Evolutionary conservation across 139 green algal species (phyloP).

Genomic region (Cymbomonas tetramitiformis): DNA sequence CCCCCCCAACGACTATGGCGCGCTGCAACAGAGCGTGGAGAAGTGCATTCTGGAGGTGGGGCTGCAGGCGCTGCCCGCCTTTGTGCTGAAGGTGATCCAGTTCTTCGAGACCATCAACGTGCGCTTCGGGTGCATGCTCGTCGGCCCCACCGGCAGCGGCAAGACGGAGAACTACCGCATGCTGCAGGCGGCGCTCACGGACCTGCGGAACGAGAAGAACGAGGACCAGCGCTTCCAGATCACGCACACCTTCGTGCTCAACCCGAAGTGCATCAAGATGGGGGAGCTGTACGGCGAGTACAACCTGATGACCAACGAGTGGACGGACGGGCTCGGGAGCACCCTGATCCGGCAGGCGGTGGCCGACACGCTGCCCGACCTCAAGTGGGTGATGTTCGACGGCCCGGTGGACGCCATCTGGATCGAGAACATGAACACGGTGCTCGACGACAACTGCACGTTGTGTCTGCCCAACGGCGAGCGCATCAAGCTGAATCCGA

Average conservation of each 20-base stretch:
- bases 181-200: constrained; percentile 46
- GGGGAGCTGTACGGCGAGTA: constrained; percentile 79
- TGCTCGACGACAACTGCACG: constrained; percentile 70
- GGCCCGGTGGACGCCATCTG: constrained; percentile 65
- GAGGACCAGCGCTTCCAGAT: constrained; percentile 27
- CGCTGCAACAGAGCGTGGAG: constrained; percentile 45
- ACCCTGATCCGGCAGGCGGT: constrained; percentile 58
- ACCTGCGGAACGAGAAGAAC: constrained; percentile 35
- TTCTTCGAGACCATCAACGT: constrained; percentile 72
- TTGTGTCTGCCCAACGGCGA: constrained; percentile 69
- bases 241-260: constrained; percentile 42
- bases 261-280: constrained; percentile 80
- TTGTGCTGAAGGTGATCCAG: constrained; percentile 67
- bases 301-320: constrained; percentile 68
- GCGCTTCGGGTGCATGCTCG: constrained; percentile 69
- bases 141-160: constrained; percentile 52
- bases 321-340: constrained; percentile 57
- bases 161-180: constrained; percentile 55
- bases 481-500: constrained; percentile 64
- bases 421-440: constrained; percentile 71
- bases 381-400: constrained; percentile 70
- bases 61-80: constrained; percentile 40
- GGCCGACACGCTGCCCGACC: constrained; percentile 42
- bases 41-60: constrained; percentile 26
- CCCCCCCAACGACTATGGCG: constrained; percentile 49